Evolutionary conservation across 805 yeast species (phyloP).

Genomic region (Metschnikowia bowlesiae): DNA sequence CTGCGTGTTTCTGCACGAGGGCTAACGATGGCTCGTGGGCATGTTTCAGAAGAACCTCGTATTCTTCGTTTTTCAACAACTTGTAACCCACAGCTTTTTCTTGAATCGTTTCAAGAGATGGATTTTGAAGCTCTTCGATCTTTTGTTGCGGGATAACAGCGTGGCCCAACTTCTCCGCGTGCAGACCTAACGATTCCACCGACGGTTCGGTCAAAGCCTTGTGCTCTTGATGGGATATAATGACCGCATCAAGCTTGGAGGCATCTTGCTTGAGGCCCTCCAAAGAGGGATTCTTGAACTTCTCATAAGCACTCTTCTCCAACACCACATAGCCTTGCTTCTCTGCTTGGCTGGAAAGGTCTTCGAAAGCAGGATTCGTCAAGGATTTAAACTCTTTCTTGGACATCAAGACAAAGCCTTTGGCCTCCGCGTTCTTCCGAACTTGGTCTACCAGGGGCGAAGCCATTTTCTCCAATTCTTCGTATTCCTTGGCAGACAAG

Average conservation of each 20-base stretch:
- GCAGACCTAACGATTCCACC: conserved; percentile 2
- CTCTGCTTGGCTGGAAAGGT: conserved; percentile 8
- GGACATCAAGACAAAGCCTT: conserved; percentile 8
- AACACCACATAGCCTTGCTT: conserved; percentile 9
- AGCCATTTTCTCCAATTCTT: conserved; percentile 23
- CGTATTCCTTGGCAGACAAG: conserved; percentile 26
- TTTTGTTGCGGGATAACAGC: conserved; percentile 4
- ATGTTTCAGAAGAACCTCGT: conserved; percentile 9
- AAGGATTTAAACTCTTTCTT: conserved; percentile 7
- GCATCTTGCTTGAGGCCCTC: conserved; percentile 18
- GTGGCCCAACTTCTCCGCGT: conserved; percentile 3
- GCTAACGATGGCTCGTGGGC: conserved; percentile 22
- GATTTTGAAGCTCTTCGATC: conserved; percentile 6
- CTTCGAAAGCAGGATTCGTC: conserved; percentile 10
- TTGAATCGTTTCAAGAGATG: conserved; percentile 14
- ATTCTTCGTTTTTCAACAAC: conserved; percentile 16
- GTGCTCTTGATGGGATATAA: conserved; percentile 12
- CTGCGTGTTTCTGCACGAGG: conserved; percentile 34
- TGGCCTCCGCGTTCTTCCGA: not conserved
- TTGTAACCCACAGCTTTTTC: conserved; percentile 17
- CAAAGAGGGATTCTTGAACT: conserved; percentile 17
- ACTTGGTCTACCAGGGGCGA: conserved; percentile 6
- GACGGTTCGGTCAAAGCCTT: conserved; percentile 7
- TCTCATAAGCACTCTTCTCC: conserved; percentile 4
- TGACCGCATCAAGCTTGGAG: conserved; percentile 3